phyloP scores from a whole-genome alignment of 2,329 filamentous ascomycete genomes.

The Aureobasidium sp. region DNA sequence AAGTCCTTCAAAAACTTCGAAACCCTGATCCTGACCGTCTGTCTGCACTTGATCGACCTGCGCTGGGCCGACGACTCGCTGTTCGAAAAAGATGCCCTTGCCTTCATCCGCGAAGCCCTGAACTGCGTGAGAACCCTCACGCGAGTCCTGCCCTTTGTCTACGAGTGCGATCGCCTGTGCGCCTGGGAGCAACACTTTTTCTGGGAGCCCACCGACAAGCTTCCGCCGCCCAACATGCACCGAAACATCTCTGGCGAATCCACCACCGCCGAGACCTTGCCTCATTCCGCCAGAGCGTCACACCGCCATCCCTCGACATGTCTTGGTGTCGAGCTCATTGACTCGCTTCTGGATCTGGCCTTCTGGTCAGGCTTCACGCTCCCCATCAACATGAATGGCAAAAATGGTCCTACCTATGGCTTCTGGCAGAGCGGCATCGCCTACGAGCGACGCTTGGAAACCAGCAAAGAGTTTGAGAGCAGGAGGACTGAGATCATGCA shows the following conservation, averaged over 20 bases:
- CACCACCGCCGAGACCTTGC: conserved; percentile 39
- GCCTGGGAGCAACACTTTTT: conserved; percentile 91
- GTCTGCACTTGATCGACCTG: conserved; percentile 71
- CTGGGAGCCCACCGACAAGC: conserved; percentile 45
- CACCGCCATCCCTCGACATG: neutral
- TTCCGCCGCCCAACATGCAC: neutral
- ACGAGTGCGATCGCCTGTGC: conserved; percentile 75
- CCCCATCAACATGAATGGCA: conserved; percentile 35
- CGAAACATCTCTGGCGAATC: conserved; percentile 21
- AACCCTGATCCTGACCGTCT: conserved; percentile 74
- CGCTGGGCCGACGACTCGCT: conserved; percentile 78
- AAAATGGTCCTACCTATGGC: conserved; percentile 65
- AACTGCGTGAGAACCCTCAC: conserved; percentile 93
- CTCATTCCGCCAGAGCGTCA: neutral
- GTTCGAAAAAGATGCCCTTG: conserved; percentile 16
- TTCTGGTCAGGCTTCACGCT: conserved; percentile 90
- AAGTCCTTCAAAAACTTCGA: conserved; percentile 74
- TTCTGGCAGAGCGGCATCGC: conserved; percentile 99
- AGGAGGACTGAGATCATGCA: conserved; percentile 86
- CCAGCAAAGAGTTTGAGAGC: conserved; percentile 85
- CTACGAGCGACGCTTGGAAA: conserved; percentile 79
- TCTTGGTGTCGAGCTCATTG: conserved; percentile 76
- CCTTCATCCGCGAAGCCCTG: conserved; percentile 54
- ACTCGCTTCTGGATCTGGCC: conserved; percentile 77
- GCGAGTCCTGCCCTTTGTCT: conserved; percentile 79